Evolutionary conservation across 2,329 filamentous ascomycete genomes (phyloP).

Genomic region (Tolypocladium album): DNA sequence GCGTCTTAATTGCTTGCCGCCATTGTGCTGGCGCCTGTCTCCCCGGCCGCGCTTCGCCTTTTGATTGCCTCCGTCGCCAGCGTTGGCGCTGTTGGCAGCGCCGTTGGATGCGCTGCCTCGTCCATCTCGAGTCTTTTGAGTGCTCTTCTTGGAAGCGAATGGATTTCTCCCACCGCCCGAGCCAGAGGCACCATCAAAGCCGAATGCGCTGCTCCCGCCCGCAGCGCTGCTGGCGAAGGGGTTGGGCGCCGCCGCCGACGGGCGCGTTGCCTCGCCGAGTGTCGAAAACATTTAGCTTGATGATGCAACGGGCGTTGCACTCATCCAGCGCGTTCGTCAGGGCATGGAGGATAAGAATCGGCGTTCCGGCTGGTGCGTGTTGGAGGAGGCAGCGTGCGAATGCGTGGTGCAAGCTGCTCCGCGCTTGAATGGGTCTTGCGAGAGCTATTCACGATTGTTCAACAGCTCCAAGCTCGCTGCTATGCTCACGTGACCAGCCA

Average conservation of each 20-base stretch:
- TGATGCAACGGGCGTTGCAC: conserved; percentile 29
- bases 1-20: conserved; percentile 2
- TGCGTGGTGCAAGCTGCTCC: background rate
- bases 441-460: background rate
- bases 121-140: conserved; percentile 9
- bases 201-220: conserved; percentile 13
- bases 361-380: background rate
- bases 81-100: conserved; percentile 14
- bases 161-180: background rate
- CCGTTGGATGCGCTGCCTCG: conserved; percentile 10
- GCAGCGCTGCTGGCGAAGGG: conserved; percentile 17
- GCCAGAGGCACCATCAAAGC: conserved; percentile 17
- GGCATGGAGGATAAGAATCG: conserved; percentile 18
- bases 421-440: background rate
- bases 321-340: conserved; percentile 20
- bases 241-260: conserved; percentile 22
- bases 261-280: conserved; percentile 23
- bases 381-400: background rate
- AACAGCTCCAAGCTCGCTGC: background rate
- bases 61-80: conserved; percentile 12
- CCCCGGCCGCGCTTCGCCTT: conserved; percentile 10
- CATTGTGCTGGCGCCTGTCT: conserved; percentile 11
- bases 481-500: background rate
- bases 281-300: conserved; percentile 27
- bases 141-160: conserved; percentile 12